Base-by-base conservation (phyloP, 2,329 filamentous ascomycete species). In the Botryotinia calthae region DNA sequence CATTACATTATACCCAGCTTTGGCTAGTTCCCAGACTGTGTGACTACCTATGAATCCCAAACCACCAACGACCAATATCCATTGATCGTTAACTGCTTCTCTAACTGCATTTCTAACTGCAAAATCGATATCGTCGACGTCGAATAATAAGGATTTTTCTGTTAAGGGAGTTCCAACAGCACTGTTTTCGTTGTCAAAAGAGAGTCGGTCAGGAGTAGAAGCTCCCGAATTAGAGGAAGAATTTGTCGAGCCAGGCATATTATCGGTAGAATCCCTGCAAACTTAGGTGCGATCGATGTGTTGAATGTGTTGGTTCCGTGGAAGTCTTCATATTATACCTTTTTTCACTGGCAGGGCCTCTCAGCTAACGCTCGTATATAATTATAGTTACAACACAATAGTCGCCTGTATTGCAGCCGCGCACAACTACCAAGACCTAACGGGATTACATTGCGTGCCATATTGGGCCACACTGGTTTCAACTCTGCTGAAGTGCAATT, bases 21-120 rank as follows among this genome's bases (percentile, higher is more conserved):
- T 85, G 66, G 85, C 81, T 61, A 86, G 78, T 76, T 86, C 84
- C 40, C 85, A 81, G 16, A 83, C 82, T 8, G 85, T 86, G 77
- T 86, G 85, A n/a, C 83, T 85, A 40, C 85, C 85, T 63, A 86
- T 86, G 76, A 84, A 86, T 1, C 84, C 84, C 46, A 84, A 80
- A 14, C 84, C 84, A 56, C 84, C 84, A 40, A 85, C 82, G n/a
- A 86, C 84, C 79, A 86, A 74, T 69, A 81, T 80, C 63, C 77
- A 75, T 63, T 75, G 72, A 42, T 75, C 70, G 28, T 58, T 68
- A 34, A 70, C 63, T 31, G 73, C 72, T 31, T 73, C 59, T 25
- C 73, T n/a, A 51, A 51, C 25, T 51, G 48, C 48, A n/a, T 51
- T 71, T 62, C 51, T 56, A 18, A 77, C 70, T 9, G 75, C 75